Percentiles rank a stretch among this genome's conserved stretches.
These are phyloP conservation scores for Dictyophora rubrovolvata DNA, from an alignment of 768 basidiomycete genomes.

Conservation along the genomic window DNA sequence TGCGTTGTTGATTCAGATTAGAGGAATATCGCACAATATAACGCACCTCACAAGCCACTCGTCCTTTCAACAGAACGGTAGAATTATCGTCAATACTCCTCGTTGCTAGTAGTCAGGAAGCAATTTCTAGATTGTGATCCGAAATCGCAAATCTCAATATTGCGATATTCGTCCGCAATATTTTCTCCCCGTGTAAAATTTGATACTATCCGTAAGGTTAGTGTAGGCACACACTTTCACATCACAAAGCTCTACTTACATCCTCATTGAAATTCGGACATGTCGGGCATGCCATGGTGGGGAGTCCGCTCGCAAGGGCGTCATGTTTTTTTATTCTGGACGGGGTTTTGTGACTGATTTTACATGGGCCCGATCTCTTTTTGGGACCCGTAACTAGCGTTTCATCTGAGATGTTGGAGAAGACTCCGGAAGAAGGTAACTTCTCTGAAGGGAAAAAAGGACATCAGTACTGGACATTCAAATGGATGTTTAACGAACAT, in stretches of 20 bases:
- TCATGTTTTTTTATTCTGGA: conserved; percentile 47
- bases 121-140: conserved; percentile 91
- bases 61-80: conserved; percentile 90
- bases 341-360: conserved; percentile 89
- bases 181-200: conserved; percentile 62
- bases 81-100: conserved; percentile 90
- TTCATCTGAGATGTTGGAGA: conserved; percentile 26
- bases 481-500: background rate
- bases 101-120: conserved; percentile 96
- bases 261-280: conserved; percentile 68
- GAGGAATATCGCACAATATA: background rate
- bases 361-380: conserved; percentile 97
- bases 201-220: conserved; percentile 45
- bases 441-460: conserved; percentile 31
- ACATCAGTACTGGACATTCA: background rate
- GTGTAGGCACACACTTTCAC: conserved; percentile 10
- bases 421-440: conserved; percentile 47
- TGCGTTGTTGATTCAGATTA: background rate
- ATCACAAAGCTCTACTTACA: conserved; percentile 38
- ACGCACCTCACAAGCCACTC: conserved; percentile 92
- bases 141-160: conserved; percentile 77
- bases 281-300: conserved; percentile 36
- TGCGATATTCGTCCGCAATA: conserved; percentile 64
- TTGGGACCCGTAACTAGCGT: conserved; percentile 44
- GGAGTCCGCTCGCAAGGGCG: conserved; percentile 33